phyloP scores from a whole-genome alignment of 352 stramenopile genomes.

The Peronospora belbahrii region DNA sequence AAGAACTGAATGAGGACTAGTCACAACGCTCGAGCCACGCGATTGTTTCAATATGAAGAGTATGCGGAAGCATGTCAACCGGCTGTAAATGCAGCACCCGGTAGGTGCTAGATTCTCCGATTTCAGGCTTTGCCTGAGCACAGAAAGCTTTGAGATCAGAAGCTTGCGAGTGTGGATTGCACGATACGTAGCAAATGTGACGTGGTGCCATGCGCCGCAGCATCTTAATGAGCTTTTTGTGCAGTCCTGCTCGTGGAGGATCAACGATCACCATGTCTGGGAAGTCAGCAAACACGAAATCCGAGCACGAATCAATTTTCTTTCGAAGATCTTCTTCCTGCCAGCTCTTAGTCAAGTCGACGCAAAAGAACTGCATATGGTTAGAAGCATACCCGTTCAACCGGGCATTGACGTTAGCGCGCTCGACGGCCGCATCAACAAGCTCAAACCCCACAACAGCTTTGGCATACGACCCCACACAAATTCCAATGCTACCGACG shows the following conservation, averaged over 20 bases:
- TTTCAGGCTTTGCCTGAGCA: constrained; percentile 12
- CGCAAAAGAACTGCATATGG: constrained; percentile 56
- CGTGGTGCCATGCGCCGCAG: constrained; percentile 34
- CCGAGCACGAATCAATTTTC: constrained; percentile 12
- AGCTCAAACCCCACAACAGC: constrained; percentile 68
- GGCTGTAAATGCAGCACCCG: constrained; percentile 43
- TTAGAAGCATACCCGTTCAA: constrained; percentile 48
- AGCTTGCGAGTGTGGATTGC: constrained; percentile 60
- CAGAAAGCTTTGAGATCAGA: constrained; percentile 47
- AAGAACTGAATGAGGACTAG: too few relatives aligned
- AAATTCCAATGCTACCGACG: constrained; percentile 76
- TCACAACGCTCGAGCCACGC: constrained; percentile 46
- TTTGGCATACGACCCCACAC: constrained; percentile 35
- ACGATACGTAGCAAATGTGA: constrained; percentile 74
- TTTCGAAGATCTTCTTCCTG: constrained; percentile 30
- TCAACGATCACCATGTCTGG: constrained; percentile 72
- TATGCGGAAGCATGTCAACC: constrained; percentile 78
- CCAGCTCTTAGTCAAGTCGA: constrained; percentile 54
- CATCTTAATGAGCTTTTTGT: constrained; percentile 57
- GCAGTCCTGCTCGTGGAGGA: constrained; percentile 56
- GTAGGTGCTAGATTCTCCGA: constrained; percentile 25
- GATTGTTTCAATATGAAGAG: constrained; percentile 71
- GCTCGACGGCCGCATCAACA: constrained; percentile 46
- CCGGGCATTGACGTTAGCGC: constrained; percentile 40
- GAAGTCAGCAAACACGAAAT: constrained; percentile 1